Conservation (phyloP, 2,329 filamentous ascomycete species). For the Xylariaceae sp. region DNA sequence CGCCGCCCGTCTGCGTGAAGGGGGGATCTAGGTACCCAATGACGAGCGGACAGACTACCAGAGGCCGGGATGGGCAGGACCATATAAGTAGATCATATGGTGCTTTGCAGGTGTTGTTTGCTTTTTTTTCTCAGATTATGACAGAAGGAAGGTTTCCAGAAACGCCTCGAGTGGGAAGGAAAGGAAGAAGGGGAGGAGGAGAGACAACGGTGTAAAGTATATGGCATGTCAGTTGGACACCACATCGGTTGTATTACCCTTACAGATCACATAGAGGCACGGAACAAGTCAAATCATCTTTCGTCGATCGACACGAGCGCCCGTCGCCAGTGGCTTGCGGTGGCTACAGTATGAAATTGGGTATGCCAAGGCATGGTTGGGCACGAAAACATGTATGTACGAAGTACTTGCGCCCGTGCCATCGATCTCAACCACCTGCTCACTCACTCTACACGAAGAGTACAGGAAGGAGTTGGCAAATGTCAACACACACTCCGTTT, state of each 20-base stretch:
- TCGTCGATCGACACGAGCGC: background rate
- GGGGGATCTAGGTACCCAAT: background rate
- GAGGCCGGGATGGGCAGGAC: background rate
- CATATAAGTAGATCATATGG: background rate
- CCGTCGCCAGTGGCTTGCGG: slow-evolving; percentile 5
- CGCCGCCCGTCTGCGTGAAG: background rate
- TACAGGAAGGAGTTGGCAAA: no score
- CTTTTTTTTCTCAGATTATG: no score
- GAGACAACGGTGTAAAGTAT: no score
- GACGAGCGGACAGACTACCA: background rate
- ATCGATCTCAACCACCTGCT: background rate
- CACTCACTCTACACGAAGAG: background rate
- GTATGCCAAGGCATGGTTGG: background rate
- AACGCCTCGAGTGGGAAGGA: background rate
- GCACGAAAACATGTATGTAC: background rate
- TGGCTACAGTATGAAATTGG: slow-evolving; percentile 9
- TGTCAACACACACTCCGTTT: no score
- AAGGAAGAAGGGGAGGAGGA: background rate
- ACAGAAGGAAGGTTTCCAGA: background rate
- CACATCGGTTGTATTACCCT: background rate
- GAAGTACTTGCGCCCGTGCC: background rate
- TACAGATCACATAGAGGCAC: background rate
- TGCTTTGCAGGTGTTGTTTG: background rate
- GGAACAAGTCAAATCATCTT: background rate
- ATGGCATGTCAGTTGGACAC: background rate